Conservation (phyloP, 768 basidiomycete species). For the Cystofilobasidium ferigula region DNA sequence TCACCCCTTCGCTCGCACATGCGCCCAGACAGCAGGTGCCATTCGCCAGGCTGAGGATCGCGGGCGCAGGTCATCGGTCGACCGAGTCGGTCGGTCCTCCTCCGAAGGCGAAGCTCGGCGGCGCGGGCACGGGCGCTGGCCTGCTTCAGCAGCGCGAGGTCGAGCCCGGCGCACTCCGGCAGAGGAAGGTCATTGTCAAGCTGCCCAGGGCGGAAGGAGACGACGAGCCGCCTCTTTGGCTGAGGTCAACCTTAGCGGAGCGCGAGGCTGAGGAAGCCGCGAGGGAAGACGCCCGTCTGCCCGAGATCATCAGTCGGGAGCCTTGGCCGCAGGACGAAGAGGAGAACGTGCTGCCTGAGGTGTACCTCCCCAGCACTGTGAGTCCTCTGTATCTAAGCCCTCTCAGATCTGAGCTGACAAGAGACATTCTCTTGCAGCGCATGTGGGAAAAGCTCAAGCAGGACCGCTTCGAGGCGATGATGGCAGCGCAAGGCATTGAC, state of each 20-base stretch:
- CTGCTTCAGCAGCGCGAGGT: too few species aligned
- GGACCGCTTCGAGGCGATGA: background rate
- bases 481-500: background rate
- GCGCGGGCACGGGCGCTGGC: conserved; percentile 4
- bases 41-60: background rate
- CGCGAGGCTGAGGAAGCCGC: background rate
- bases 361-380: background rate
- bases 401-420: background rate
- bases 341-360: background rate
- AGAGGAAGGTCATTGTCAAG: conserved; percentile 14
- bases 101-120: conserved; percentile 12
- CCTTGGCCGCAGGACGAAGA: background rate
- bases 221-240: background rate
- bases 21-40: too few species aligned
- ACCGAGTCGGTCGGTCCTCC: conserved; percentile 10
- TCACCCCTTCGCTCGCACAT: too few species aligned
- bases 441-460: conserved; percentile 3
- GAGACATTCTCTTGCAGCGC: background rate
- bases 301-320: background rate
- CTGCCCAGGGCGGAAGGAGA: background rate
- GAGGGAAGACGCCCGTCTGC: background rate
- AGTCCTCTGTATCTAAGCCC: background rate
- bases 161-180: background rate
- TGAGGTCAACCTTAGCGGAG: too few species aligned
- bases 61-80: background rate